A percentile compares a stretch with the other conserved stretches of the same genome.
These are phyloP conservation scores for Phytopythium cucurbitacearum DNA, from an alignment of 352 stramenopile species.

Conservation along the genomic window DNA sequence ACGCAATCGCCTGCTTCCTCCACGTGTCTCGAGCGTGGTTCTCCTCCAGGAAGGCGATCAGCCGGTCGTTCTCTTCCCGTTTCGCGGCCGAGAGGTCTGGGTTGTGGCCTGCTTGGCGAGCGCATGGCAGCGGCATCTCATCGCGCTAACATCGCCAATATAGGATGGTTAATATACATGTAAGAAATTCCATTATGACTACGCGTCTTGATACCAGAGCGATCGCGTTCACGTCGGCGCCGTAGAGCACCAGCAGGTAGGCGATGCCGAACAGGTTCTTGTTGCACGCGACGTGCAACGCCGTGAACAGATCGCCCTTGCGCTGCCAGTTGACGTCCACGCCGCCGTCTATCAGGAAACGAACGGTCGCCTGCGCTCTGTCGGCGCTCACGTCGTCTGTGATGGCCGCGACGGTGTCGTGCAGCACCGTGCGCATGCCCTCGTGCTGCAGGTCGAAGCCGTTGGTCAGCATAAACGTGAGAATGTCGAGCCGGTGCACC, in stretches of 20 bases:
- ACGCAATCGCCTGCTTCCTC: conserved; percentile 15
- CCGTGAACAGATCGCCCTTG: conserved; percentile 51
- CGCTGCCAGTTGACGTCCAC: conserved; percentile 76
- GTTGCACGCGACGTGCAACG: conserved; percentile 58
- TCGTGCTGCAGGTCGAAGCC: conserved; percentile 59
- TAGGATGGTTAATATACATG: background rate
- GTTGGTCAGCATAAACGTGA: conserved; percentile 60
- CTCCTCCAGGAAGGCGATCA: conserved; percentile 36
- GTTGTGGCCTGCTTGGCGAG: conserved; percentile 19
- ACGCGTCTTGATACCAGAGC: conserved; percentile 26
- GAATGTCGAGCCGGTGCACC: conserved; percentile 38
- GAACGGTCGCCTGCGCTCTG: conserved; percentile 42
- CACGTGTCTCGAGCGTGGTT: conserved; percentile 50
- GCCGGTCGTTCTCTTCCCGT: conserved; percentile 15
- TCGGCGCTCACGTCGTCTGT: conserved; percentile 25
- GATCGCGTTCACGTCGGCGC: conserved; percentile 70
- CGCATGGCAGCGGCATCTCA: conserved; percentile 58
- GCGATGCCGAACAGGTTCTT: conserved; percentile 58
- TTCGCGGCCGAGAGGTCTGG: conserved; percentile 9
- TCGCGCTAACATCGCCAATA: conserved; percentile 34
- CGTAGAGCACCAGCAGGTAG: conserved; percentile 64
- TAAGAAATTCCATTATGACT: background rate
- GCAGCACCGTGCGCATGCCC: conserved; percentile 50
- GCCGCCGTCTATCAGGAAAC: conserved; percentile 55
- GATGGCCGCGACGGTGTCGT: conserved; percentile 40